Conservation (phyloP, 768 basidiomycete species). For the Amanita brunnescens region DNA sequence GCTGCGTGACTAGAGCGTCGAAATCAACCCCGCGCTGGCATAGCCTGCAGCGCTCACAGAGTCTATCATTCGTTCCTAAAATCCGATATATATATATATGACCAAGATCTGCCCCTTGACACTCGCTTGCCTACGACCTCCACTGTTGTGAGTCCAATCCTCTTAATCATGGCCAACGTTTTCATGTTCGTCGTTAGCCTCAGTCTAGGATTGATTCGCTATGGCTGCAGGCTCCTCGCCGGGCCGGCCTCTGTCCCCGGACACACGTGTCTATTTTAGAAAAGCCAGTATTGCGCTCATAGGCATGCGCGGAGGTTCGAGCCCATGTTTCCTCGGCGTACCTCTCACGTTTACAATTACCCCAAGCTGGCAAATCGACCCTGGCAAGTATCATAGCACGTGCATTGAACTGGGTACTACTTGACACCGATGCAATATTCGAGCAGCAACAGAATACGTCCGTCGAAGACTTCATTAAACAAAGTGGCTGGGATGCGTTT, state of each 20-base stretch:
- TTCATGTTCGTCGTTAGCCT: not conserved
- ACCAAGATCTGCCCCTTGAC: no score
- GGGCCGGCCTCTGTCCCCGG: not conserved
- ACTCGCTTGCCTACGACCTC: no score
- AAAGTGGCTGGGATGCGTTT: slow-evolving; percentile 64
- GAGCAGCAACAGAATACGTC: slow-evolving; percentile 35
- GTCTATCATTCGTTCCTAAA: no score
- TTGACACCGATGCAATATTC: slow-evolving; percentile 66
- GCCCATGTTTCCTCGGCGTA: not conserved
- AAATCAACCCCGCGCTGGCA: no score
- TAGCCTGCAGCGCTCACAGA: no score
- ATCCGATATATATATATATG: no score
- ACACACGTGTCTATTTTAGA: slow-evolving; percentile 7
- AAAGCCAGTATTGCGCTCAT: slow-evolving; percentile 45
- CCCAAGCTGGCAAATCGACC: slow-evolving; percentile 60
- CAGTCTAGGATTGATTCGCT: not conserved
- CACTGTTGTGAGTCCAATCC: no score
- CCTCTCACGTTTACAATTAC: not conserved
- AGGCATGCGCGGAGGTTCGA: slow-evolving; percentile 64
- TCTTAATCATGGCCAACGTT: no score
- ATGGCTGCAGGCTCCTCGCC: not conserved
- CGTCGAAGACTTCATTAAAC: slow-evolving; percentile 48
- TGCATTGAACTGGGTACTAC: slow-evolving; percentile 43
- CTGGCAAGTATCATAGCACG: slow-evolving; percentile 57
- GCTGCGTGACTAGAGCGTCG: no score